Conservation (phyloP, 352 stramenopile species). For the Globisporangium spinosum region DNA sequence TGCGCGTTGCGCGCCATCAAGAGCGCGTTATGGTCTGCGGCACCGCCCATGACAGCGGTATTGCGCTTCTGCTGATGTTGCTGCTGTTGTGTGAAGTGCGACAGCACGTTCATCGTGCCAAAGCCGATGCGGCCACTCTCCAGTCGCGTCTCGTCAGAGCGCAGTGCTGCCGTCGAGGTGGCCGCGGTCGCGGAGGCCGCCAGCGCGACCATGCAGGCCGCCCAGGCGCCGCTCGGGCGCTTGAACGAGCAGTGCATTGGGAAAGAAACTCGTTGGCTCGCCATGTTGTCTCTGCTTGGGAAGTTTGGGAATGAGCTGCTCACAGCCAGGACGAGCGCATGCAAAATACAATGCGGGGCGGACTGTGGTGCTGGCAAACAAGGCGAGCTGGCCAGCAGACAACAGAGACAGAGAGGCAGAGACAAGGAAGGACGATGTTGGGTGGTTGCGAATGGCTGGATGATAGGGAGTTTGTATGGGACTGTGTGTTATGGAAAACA, state of each 20-base stretch:
- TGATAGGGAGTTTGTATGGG: background rate
- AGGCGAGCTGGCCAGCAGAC: background rate
- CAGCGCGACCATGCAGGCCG: background rate
- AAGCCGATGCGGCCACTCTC: slow-evolving; percentile 11
- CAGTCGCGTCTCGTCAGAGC: background rate
- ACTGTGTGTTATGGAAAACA: background rate
- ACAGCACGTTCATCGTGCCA: background rate
- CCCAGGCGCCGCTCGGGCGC: slow-evolving; percentile 6
- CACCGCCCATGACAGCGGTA: background rate
- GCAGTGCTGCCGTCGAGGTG: background rate
- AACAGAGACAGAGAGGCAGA: background rate
- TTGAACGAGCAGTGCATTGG: background rate
- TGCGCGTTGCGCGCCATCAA: slow-evolving; percentile 5
- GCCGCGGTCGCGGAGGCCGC: background rate
- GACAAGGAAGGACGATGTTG: background rate
- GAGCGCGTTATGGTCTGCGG: background rate
- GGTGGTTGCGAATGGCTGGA: background rate
- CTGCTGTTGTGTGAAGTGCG: background rate
- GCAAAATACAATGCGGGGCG: background rate
- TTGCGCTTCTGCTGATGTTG: background rate
- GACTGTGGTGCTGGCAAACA: background rate
- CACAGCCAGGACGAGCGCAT: background rate
- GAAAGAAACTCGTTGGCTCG: background rate
- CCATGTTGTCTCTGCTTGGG: background rate
- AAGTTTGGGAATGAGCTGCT: background rate